Evolutionary conservation across 805 yeast genomes (phyloP).

Genomic region (Candida dajiaensis): DNA sequence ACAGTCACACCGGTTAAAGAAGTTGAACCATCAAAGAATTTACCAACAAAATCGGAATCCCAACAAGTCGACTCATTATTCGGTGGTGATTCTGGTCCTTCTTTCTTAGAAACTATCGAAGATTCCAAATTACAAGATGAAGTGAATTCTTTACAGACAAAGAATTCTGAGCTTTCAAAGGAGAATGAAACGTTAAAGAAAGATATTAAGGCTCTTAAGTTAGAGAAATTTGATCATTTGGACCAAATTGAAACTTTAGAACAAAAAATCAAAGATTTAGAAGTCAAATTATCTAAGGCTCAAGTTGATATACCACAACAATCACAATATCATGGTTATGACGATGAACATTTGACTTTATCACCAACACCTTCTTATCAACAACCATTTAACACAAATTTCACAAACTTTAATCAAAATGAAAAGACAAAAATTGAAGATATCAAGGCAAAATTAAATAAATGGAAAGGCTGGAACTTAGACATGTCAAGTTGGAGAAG

Average conservation of each 20-base stretch:
- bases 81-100: constrained; percentile 15
- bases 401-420: constrained; percentile 14
- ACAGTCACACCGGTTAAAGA: not conserved
- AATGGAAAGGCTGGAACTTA: constrained; percentile 81
- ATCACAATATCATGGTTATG: constrained; percentile 16
- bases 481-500: constrained; percentile 84
- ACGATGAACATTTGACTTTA: constrained; percentile 15
- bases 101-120: constrained; percentile 24
- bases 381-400: constrained; percentile 13
- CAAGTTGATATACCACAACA: constrained; percentile 20
- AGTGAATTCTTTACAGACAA: constrained; percentile 18
- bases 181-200: constrained; percentile 29
- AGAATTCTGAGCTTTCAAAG: constrained; percentile 19
- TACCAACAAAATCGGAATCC: not conserved
- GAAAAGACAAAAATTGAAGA: constrained; percentile 38
- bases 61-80: constrained; percentile 10
- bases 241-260: constrained; percentile 28
- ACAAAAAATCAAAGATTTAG: constrained; percentile 22
- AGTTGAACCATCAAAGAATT: not conserved
- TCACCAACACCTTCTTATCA: constrained; percentile 20
- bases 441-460: constrained; percentile 50
- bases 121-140: constrained; percentile 23
- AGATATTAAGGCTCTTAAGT: constrained; percentile 32
- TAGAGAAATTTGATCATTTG: constrained; percentile 30
- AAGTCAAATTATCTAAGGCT: constrained; percentile 17